Percentiles rank a stretch among this genome's conserved stretches.
Evolutionary conservation across 2,329 filamentous ascomycete species (phyloP).

Genomic region (Paramyrothecium roridum): DNA sequence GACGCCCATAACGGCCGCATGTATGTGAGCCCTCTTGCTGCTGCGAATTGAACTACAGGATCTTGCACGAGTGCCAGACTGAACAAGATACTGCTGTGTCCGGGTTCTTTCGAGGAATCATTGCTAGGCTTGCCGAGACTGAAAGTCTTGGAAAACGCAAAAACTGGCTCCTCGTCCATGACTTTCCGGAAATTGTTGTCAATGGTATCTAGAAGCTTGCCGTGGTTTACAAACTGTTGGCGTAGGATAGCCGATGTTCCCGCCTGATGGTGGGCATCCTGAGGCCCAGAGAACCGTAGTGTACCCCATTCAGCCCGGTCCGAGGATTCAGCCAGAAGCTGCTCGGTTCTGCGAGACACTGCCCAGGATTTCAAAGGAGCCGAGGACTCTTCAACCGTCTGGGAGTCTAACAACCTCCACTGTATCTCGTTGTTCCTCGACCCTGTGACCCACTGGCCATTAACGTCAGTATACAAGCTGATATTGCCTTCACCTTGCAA

Average conservation of each 20-base stretch:
- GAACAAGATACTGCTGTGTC: conserved; percentile 61
- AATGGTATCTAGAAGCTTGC: conserved; percentile 62
- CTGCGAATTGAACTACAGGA: conserved; percentile 75
- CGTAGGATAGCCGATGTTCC: conserved; percentile 66
- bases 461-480: conserved; percentile 64
- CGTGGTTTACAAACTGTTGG: conserved; percentile 65
- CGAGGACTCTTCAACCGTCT: conserved; percentile 6
- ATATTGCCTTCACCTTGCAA: conserved; percentile 65
- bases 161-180: conserved; percentile 76
- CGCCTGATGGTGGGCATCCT: conserved; percentile 64
- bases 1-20: conserved; percentile 81
- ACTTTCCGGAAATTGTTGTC: conserved; percentile 67
- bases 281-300: conserved; percentile 71
- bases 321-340: conserved; percentile 68
- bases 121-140: conserved; percentile 27
- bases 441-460: conserved; percentile 80
- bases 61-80: conserved; percentile 76
- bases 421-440: conserved; percentile 65
- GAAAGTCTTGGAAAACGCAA: conserved; percentile 72
- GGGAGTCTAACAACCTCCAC: conserved; percentile 54
- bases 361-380: conserved; percentile 63
- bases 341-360: conserved; percentile 56
- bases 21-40: conserved; percentile 68
- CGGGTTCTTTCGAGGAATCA: background rate
- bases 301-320: conserved; percentile 85